phyloP scores from a whole-genome alignment of 2,329 filamentous ascomycete species.

The Verticillium zaregamsianum region DNA sequence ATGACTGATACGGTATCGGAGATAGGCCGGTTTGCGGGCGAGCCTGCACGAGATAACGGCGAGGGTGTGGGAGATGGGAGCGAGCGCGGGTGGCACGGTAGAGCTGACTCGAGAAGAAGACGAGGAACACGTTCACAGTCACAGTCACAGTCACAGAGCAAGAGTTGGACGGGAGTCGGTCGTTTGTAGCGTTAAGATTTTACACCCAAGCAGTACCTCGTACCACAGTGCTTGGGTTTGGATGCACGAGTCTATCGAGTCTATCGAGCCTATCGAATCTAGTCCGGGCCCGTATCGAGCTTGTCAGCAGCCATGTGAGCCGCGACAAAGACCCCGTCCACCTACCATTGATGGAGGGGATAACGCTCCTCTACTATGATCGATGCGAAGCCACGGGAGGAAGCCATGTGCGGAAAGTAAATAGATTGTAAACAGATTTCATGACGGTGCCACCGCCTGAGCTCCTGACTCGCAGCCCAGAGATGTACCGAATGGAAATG shows the following conservation, averaged over 20 bases:
- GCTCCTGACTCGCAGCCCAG: neutral
- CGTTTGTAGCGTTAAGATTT: no score
- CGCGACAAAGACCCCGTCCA: no score
- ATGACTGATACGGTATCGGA: constrained; percentile 14
- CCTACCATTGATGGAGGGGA: neutral
- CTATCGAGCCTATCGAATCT: no score
- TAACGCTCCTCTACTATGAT: neutral
- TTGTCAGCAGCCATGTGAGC: no score
- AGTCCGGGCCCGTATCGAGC: no score
- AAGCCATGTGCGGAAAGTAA: neutral
- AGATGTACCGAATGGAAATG: neutral
- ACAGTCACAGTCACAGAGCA: no score
- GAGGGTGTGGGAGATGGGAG: neutral
- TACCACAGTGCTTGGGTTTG: no score
- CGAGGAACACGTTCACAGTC: neutral
- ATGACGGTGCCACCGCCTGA: neutral
- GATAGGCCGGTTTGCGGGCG: constrained; percentile 8
- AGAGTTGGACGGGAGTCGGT: no score
- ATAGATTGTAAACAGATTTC: neutral
- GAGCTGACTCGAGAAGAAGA: neutral
- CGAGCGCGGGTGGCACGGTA: no score
- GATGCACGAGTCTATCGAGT: no score
- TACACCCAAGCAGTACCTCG: no score
- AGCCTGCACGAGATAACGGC: neutral
- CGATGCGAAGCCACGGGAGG: neutral